A percentile compares a stretch with the other conserved stretches of the same genome.
phyloP scores from a whole-genome alignment of 768 basidiomycete species.

The Panaeolus cyanescens region DNA sequence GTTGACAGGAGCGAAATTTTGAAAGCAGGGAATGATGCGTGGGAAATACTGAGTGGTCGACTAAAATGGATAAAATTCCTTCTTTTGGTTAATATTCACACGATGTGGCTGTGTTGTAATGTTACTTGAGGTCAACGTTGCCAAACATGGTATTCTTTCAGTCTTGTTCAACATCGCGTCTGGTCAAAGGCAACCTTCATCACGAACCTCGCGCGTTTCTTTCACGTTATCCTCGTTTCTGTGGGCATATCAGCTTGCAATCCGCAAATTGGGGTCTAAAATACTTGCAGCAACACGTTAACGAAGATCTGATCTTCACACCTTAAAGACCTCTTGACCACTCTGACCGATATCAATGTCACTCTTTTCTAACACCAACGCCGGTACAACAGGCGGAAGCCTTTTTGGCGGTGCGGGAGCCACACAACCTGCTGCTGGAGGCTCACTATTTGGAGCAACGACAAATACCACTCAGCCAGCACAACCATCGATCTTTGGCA shows the following conservation, averaged over 20 bases:
- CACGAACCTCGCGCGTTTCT: conserved; percentile 2
- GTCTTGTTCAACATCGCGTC: conserved; percentile 2
- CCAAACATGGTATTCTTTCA: neutral
- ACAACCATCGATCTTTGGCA: conserved; percentile 17
- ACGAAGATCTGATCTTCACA: neutral
- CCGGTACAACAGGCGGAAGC: conserved; percentile 12
- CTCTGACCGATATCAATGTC: conserved; percentile 19
- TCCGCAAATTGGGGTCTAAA: neutral
- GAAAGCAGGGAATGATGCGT: neutral
- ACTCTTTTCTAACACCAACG: conserved; percentile 20
- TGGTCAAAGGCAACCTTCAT: neutral
- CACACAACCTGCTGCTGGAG: conserved; percentile 11
- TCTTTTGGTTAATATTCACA: neutral
- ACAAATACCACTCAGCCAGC: conserved; percentile 11
- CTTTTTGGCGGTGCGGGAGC: conserved; percentile 20
- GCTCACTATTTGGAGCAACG: conserved; percentile 18
- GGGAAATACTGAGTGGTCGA: neutral
- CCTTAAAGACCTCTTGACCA: neutral
- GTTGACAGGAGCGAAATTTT: conserved; percentile 2
- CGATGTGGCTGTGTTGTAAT: neutral
- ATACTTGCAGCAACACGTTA: neutral
- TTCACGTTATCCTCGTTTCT: neutral
- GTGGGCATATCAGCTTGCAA: neutral
- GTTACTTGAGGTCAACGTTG: neutral
- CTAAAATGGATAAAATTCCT: neutral